Base-by-base conservation (phyloP, 208 protist species). In the Leishmania martiniquensis region DNA sequence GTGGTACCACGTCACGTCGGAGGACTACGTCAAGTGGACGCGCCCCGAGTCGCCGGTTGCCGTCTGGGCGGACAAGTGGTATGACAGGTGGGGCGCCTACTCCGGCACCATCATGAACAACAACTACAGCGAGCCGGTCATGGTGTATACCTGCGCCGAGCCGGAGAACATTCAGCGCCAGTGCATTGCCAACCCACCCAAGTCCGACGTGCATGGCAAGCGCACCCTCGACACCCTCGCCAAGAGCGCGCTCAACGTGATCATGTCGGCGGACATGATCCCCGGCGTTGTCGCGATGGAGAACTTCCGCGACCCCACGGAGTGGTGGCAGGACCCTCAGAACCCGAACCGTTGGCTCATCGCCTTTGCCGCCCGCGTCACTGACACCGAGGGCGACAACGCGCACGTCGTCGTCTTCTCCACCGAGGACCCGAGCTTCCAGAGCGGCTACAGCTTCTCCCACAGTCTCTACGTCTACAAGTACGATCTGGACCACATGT, bases 1-100 rank as follows among this genome's bases (percentile, higher is more conserved):
- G 37, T 91, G 85, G 85, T 89, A 84, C 52, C 82, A 91, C 74
- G 69, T 85, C 29, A 85, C 84, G 15, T 83, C 82, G 25, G 34
- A 29, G 15, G 75, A 89, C 73, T 89, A 91, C 74, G 84, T 76
- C 25, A 47, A 84, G 54, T 89, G 87, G 87, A 34, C 70, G 5
- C 80, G 66, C 57, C 37, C 52, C 42, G 44, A 66, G 4, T 29
- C 78, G 34, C 4, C 39, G n/a, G 37, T 76, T 15, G 69, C 84
- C 7, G 54, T 89, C 29, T 77, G 45, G 69, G 74, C 81, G 55
- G 79, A 76, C 63, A 37, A 60, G 13, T 81, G 49, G 44, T 89
- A 91, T 85, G 74, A 87, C 84, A n/a, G 42, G 29, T 20, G 29
- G 25, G 87, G 68, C 71, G 82, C 77, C 9, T 78, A 76, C 47